phyloP scores from a whole-genome alignment of 805 yeast species.

The Starmerella davenportii region DNA sequence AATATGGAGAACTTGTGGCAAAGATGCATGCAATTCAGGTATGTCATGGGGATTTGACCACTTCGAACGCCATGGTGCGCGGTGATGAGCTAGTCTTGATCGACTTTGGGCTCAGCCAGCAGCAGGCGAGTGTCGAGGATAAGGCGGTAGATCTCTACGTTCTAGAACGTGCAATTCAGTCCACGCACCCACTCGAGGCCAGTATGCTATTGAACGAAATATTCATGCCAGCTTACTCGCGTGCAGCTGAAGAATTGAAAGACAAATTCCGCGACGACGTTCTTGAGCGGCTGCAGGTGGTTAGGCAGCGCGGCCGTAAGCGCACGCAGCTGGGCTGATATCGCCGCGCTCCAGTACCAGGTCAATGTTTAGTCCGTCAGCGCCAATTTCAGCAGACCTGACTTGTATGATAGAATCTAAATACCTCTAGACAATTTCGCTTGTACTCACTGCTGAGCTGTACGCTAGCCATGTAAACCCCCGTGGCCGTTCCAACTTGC shows the following conservation, averaged over 20 bases:
- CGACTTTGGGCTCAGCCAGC: slow-evolving; percentile 80
- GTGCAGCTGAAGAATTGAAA: slow-evolving; percentile 18
- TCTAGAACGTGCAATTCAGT: slow-evolving; percentile 71
- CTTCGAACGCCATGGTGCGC: slow-evolving; percentile 52
- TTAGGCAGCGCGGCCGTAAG: slow-evolving; percentile 81
- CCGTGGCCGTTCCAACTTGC: not conserved
- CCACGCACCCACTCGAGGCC: slow-evolving; percentile 73
- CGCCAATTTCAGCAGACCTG: not conserved
- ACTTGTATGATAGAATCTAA: too few species aligned
- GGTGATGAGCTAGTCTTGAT: slow-evolving; percentile 37
- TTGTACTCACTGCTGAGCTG: too few species aligned
- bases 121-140: slow-evolving; percentile 47
- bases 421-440: not conserved
- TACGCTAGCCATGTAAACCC: not conserved
- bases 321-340: slow-evolving; percentile 73
- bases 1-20: slow-evolving; percentile 35
- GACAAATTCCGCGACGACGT: slow-evolving; percentile 31
- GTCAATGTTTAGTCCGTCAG: not conserved
- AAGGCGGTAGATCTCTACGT: slow-evolving; percentile 96
- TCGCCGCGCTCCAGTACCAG: not conserved
- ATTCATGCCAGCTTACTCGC: slow-evolving; percentile 38
- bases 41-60: slow-evolving; percentile 87
- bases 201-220: slow-evolving; percentile 49
- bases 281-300: slow-evolving; percentile 54
- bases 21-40: slow-evolving; percentile 58